phyloP scores from a whole-genome alignment of 169 alveolate species.

The Plasmodium coatneyi region DNA sequence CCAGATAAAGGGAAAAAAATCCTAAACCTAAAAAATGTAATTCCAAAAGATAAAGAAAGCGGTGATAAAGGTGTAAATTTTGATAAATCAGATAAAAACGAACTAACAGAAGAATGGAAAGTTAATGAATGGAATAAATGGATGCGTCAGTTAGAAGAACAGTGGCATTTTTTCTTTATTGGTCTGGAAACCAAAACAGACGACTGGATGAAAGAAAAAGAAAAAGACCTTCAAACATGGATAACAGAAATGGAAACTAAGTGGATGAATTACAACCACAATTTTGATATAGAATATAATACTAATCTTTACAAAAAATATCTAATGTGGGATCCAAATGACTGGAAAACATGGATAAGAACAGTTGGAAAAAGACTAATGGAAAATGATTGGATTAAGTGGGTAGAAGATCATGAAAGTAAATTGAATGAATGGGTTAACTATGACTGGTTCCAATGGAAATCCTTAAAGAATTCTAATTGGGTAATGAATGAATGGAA shows the following conservation, averaged over 20 bases:
- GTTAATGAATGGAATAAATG: slow-evolving; percentile 12
- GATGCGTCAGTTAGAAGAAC: background rate
- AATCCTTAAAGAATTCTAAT: background rate
- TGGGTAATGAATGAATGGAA: background rate
- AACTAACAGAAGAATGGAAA: slow-evolving; percentile 1
- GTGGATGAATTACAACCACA: slow-evolving; percentile 3
- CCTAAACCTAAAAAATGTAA: background rate
- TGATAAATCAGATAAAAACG: background rate
- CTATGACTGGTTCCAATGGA: background rate
- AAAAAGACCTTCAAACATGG: background rate
- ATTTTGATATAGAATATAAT: background rate
- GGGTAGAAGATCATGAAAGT: background rate
- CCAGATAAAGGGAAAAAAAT: background rate
- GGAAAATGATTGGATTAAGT: background rate
- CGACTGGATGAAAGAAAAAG: background rate
- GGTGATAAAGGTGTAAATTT: background rate
- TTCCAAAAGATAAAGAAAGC: background rate
- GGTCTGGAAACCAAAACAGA: background rate
- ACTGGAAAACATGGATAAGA: background rate
- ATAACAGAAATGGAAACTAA: background rate
- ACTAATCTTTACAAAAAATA: background rate
- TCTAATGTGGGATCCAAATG: background rate
- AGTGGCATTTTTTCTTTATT: background rate
- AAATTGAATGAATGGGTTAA: background rate
- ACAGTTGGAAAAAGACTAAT: background rate